Conservation (phyloP, 208 protist genomes). For the Crithidia thermophila region DNA sequence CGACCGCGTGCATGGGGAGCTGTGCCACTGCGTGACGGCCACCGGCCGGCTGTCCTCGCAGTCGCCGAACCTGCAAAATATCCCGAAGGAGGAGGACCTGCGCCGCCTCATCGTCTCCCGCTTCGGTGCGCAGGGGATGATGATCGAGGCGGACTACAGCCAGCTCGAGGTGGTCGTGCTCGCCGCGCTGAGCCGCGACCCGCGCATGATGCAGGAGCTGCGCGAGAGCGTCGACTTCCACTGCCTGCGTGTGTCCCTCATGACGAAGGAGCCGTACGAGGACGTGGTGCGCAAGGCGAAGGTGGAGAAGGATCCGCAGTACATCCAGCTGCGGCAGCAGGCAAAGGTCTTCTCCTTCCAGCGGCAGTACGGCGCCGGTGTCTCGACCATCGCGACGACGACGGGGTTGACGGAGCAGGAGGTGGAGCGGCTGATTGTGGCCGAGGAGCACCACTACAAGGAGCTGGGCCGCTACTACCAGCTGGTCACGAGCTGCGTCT, state of each 20-base stretch:
- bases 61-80: slow-evolving; percentile 91
- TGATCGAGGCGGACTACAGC: slow-evolving; percentile 93
- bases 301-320: slow-evolving; percentile 77
- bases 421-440: slow-evolving; percentile 82
- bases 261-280: slow-evolving; percentile 92
- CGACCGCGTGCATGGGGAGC: slow-evolving; percentile 86
- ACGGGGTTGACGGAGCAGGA: slow-evolving; percentile 88
- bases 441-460: slow-evolving; percentile 89
- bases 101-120: slow-evolving; percentile 82
- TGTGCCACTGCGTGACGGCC: slow-evolving; percentile 89
- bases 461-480: slow-evolving; percentile 80
- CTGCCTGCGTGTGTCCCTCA: slow-evolving; percentile 86
- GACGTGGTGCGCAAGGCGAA: slow-evolving; percentile 87
- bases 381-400: slow-evolving; percentile 80
- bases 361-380: slow-evolving; percentile 89
- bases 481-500: slow-evolving; percentile 81
- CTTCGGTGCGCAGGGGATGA: slow-evolving; percentile 78
- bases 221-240: slow-evolving; percentile 90
- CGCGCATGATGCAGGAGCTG: slow-evolving; percentile 88
- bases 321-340: slow-evolving; percentile 91
- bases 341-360: slow-evolving; percentile 94
- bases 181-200: slow-evolving; percentile 85
- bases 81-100: slow-evolving; percentile 86
- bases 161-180: slow-evolving; percentile 92
- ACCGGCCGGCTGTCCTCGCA: slow-evolving; percentile 90